Evolutionary conservation across 805 yeast genomes (phyloP), one percentile per base, ranked within the genome.

Genomic region (Starmerella vaccinii): DNA sequence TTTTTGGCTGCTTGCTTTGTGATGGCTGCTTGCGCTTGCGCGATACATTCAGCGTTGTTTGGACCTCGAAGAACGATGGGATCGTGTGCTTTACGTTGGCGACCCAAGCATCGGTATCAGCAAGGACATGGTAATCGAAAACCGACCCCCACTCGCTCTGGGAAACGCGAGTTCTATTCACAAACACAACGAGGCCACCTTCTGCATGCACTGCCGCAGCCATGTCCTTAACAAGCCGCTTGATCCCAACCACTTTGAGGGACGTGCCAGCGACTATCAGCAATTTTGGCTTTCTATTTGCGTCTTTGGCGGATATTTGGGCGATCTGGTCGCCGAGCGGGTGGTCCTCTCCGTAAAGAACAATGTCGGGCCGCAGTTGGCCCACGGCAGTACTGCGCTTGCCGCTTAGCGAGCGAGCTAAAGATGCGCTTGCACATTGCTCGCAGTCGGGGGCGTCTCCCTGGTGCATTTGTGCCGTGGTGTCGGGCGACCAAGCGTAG

Each of bases 191-290:
- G 27, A 75, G 69, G 0, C 97, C 98, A 19, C 83, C 86, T 6
- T 45, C 50, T n/a, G 77, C 81, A 62, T 84, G 95, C 18, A 89
- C 80, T 18, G 76, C 76, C 54, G 75, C 75, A 43, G 94, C 80
- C 54, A 85, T 64, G 21, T 75, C 74, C 54, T 77, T 76, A 2
- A 89, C 96, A 19, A 90, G 70, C 57, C 76, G 78, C 61, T 80
- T 83, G 43, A 92, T 89, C 1, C 98, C 98, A 57, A 82, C 84
- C 12, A 90, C 97, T 67, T 81, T 84, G 37, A 92, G 71, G 4
- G 96, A 86, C 0, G 98, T 92, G 0, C 98, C 98, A 76, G 86
- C 81, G 10, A 90, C 83, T n/a, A 90, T 67, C 44, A 92, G 72
- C 53, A 85, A 63, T 61, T 88, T 95, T 0, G 97, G 95, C 52